phyloP scores from a whole-genome alignment of 306 rosid species.

The Abrus pulchellus region DNA sequence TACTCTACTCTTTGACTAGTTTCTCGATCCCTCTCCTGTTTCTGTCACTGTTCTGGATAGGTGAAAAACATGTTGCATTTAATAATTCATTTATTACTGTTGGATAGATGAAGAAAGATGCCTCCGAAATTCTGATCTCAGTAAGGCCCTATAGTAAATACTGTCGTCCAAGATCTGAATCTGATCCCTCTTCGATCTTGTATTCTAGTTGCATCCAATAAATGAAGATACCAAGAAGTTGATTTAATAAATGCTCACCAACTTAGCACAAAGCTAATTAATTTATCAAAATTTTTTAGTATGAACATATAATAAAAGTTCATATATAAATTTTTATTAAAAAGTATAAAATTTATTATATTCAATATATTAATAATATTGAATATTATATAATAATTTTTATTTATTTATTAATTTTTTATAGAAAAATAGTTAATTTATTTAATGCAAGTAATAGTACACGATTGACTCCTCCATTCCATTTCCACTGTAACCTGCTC shows the following conservation, averaged over 20 bases:
- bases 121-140: slow-evolving; percentile 40
- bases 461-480: background rate
- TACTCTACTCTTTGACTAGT: slow-evolving; percentile 7
- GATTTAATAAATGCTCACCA: slow-evolving; percentile 35
- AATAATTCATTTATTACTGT: slow-evolving; percentile 38
- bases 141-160: background rate
- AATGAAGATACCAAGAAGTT: slow-evolving; percentile 32
- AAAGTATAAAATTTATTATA: too few relatives aligned
- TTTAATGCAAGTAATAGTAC: slow-evolving; percentile 6
- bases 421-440: background rate
- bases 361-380: too few relatives aligned
- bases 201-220: slow-evolving; percentile 40
- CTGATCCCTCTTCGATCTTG: background rate
- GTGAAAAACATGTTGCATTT: slow-evolving; percentile 50
- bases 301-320: too few relatives aligned
- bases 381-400: too few relatives aligned
- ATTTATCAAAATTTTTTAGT: too few relatives aligned
- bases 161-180: slow-evolving; percentile 25
- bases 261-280: slow-evolving; percentile 10
- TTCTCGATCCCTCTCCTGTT: background rate
- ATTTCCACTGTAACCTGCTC: background rate
- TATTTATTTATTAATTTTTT: too few relatives aligned
- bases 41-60: slow-evolving; percentile 37
- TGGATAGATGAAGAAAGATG: slow-evolving; percentile 30
- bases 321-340: too few relatives aligned